Evolutionary conservation across 129 eudicot genomes (phyloP), one percentile per base, ranked within the genome.

Genomic region (Flaveria ramosissima): DNA sequence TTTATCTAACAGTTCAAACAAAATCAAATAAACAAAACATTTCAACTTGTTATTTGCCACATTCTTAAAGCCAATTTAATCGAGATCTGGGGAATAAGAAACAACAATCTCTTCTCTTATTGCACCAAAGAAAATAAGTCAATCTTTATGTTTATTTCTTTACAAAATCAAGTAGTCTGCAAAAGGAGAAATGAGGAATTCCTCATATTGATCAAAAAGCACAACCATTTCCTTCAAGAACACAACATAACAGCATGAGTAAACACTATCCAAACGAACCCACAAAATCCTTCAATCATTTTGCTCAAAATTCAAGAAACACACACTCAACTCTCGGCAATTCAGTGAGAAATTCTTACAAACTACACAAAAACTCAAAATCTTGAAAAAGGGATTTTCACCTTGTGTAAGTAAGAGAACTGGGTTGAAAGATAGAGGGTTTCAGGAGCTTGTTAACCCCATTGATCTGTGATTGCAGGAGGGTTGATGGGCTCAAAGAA

Each of bases 401-500:
- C 83, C 83, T 79, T 64, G 79, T 53, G 79, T 46, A 73, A 80
- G 75, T 30, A 6, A 45, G 9, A 10, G 82, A 70, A 69, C 7
- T 45, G 67, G 83, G 68, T 64, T 80, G 83, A 72, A 53, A 52
- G 13, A 45, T 2, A 26, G 68, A 64, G 2, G 83, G 79, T 53
- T 83, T 88, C 26, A 72, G 75, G 48, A 86, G 59, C 84, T 81
- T 84, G 36, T 81, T 68, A 17, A 73, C 77, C 55, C 84, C 83
- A 68, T 59, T 81, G 70, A 84, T 76, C 74, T 77, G 84, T 17
- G 97, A 87, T 39, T 84, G 91, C 67, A 82, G 81, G 14, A 86
- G 82, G 65, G 94, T 76, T 42, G 96, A 88, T 62, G 91, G 85
- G 43, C 92, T 82, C 85, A 88, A 77, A 59, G 94, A 84, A 78